Conservation (phyloP, 2,329 filamentous ascomycete genomes). For the Curvularia hawaiiensis region DNA sequence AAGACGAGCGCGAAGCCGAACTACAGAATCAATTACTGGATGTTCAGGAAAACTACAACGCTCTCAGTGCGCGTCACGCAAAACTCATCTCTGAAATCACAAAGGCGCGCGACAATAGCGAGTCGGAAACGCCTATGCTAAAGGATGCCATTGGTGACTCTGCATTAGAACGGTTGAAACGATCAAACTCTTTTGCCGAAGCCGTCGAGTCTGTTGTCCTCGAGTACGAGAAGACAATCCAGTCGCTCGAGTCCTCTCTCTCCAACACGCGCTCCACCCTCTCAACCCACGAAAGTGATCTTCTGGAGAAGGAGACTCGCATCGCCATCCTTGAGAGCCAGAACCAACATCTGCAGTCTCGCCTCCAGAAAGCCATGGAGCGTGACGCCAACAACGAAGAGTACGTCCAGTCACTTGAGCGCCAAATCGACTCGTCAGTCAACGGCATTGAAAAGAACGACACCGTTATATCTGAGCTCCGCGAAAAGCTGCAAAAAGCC, state of each 20-base stretch:
- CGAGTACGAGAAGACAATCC: constrained; percentile 98
- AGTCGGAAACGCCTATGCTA: constrained; percentile 61
- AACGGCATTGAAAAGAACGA: constrained; percentile 93
- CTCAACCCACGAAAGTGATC: constrained; percentile 79
- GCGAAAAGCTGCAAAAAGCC: constrained; percentile 86
- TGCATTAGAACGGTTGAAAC: constrained; percentile 85
- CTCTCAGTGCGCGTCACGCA: constrained; percentile 91
- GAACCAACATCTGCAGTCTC: constrained; percentile 84
- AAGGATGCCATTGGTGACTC: constrained; percentile 73
- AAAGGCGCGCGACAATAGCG: constrained; percentile 72
- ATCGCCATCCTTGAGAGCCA: constrained; percentile 93
- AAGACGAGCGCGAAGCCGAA: constrained; percentile 84
- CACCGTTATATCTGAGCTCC: constrained; percentile 81
- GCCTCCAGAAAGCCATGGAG: constrained; percentile 91
- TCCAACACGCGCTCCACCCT: constrained; percentile 85
- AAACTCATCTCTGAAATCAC: constrained; percentile 93
- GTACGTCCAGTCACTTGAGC: constrained; percentile 90
- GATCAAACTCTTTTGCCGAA: constrained; percentile 94
- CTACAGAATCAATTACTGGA: constrained; percentile 94
- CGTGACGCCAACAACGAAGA: constrained; percentile 89
- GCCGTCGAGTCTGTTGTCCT: constrained; percentile 95
- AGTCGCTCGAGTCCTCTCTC: constrained; percentile 87
- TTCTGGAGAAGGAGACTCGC: constrained; percentile 92
- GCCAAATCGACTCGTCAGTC: constrained; percentile 86
- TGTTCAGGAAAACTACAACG: constrained; percentile 90